phyloP scores from a whole-genome alignment of 2,329 filamentous ascomycete genomes.

The Decorospora gaudefroyi region DNA sequence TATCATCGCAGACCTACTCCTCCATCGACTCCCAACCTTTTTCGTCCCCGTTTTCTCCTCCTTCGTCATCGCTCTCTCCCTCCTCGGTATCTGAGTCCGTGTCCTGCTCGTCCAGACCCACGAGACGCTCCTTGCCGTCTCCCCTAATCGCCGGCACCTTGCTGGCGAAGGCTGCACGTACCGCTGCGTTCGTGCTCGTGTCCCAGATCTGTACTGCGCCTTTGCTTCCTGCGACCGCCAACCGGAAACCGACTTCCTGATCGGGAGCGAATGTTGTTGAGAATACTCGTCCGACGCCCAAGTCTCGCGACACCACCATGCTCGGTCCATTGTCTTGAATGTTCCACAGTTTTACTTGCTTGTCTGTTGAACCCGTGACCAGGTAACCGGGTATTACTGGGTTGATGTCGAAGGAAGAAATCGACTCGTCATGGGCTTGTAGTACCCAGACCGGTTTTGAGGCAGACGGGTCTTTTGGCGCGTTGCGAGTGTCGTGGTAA shows the following conservation, averaged over 20 bases:
- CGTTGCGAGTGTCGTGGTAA: slow-evolving; percentile 83
- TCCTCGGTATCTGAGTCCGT: slow-evolving; percentile 65
- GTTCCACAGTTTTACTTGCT: slow-evolving; percentile 97
- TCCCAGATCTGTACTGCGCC: slow-evolving; percentile 94
- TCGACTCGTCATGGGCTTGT: slow-evolving; percentile 90
- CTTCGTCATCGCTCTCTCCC: slow-evolving; percentile 53
- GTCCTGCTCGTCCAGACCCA: slow-evolving; percentile 69
- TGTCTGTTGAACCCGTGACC: slow-evolving; percentile 91
- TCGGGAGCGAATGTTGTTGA: slow-evolving; percentile 89
- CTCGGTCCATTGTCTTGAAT: slow-evolving; percentile 77
- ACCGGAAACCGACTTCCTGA: slow-evolving; percentile 83
- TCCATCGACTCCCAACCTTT: slow-evolving; percentile 51
- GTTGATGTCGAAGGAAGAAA: slow-evolving; percentile 94
- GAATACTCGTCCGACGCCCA: slow-evolving; percentile 95
- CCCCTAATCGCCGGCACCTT: slow-evolving; percentile 65
- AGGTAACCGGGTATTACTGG: slow-evolving; percentile 86
- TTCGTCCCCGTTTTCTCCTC: slow-evolving; percentile 39
- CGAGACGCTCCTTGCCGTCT: slow-evolving; percentile 72
- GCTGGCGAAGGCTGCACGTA: slow-evolving; percentile 80
- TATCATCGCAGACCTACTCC: slow-evolving; percentile 43
- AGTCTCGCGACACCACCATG: slow-evolving; percentile 87
- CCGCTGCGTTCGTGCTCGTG: slow-evolving; percentile 87
- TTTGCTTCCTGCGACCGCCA: slow-evolving; percentile 93
- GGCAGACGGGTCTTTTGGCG: slow-evolving; percentile 70
- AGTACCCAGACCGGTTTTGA: slow-evolving; percentile 92